Evolutionary conservation across 345 rosid genomes (phyloP), one percentile per base, ranked within the genome.

Genomic region (Anastatica hierochuntica): DNA sequence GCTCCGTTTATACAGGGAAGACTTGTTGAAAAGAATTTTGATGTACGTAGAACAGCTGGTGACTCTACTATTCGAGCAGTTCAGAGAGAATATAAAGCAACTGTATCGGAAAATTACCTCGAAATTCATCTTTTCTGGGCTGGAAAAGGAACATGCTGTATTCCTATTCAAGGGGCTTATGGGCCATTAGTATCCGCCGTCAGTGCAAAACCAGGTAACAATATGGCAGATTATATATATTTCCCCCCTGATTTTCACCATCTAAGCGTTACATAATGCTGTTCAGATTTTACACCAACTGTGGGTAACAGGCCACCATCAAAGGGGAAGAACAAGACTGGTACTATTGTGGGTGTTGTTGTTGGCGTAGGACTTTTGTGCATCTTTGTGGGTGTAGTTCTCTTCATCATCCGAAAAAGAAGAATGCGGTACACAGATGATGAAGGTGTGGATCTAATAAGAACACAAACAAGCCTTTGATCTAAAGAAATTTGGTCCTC

Each of bases 231-330:
- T 3, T 20, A 5, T 21, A 21, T 21, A 2, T 2, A 21, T 1
- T 7, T 6, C 7, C 16, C 53, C 14, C 8, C 11, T 41, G 24
- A 27, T 18, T 34, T 49, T 34, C 38, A 52, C 49, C 10, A 5
- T 36, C 19, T 26, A 19, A 23, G 18, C 43, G 49, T 67, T 10
- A 48, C 37, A 37, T 14, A 31, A 23, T 35, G 14, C 4, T 57
- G 14, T 58, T 49, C 77, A 84, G 90, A 82, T 68, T 88, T 88
- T 47, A 41, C 1, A 53, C 88, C 97, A 46, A 76, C 80, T 24
- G 88, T 82, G 24, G 60, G 55, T 16, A 75, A 77, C 59, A 72
- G 13, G 4, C 77, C 76, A 24, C 85, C 83, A 29, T 52, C 48
- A 38, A 46, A 17, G 26, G 53, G 42, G 20, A 63, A 57, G 34